Base-by-base conservation (phyloP, 495 filamentous ascomycete species). In the Penicillium taxi region DNA sequence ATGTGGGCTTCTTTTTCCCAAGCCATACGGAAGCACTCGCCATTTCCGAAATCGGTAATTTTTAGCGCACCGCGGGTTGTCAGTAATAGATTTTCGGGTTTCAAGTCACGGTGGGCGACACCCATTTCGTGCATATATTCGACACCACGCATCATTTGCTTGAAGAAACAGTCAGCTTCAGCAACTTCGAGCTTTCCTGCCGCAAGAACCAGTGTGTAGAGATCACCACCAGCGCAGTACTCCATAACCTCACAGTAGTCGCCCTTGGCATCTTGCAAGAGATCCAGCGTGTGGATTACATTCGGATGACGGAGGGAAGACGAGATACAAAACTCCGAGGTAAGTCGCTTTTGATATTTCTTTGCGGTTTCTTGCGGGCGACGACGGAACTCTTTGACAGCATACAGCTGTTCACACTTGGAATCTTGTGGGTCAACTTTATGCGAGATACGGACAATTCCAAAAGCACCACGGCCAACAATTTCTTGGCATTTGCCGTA, bases 71-170 rank as follows among this genome's bases (percentile, higher is more conserved):
- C 91, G 47, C 86, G 84, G 2, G 83, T 89, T 13, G 93, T 99
- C 18, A 99, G 70, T 0, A 99, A 78, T 12, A 99, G 73, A 48
- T 99, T 98, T 62, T 99, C 91, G 17, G 91, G 91, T 63, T 99
- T 99, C 20, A 99, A 64, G 52, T 99, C 91, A 45, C 91, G 84
- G 59, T 99, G 91, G 6, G 91, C 90, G 24, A 99, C 91, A 15
- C 91, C 91, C 91, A 99, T 99, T 53, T 96, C 91, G 61, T 99
- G 91, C 77, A 99, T 86, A 60, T 99, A 99, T 59, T 96, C 89
- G 27, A 99, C 93, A 20, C 93, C 91, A 32, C 93, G 87, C 93
- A 99, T 96, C 49, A 99, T 76, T 61, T 99, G 91, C 67, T 96
- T 94, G 73, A 99, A 99, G 59, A 88, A 94, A 65, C 91, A 99